A percentile compares a stretch with the other conserved stretches of the same genome.
phyloP scores from a whole-genome alignment of 2,329 filamentous ascomycete genomes.

The Clonostachys rhizophaga region DNA sequence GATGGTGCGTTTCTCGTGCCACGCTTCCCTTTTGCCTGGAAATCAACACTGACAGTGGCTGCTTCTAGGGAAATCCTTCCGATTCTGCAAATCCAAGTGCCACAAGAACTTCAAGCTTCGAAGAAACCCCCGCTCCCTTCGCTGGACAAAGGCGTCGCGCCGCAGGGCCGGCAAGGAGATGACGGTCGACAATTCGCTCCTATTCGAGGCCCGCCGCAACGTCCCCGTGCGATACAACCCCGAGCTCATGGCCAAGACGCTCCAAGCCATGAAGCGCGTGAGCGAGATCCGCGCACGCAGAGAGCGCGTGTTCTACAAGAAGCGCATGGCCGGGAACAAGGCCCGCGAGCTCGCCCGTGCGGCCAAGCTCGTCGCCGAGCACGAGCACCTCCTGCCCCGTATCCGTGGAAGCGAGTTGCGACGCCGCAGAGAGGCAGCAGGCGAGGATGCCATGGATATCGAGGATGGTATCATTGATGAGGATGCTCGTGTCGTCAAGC shows the following conservation, averaged over 20 bases:
- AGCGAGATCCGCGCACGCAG: slow-evolving; percentile 77
- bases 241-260: slow-evolving; percentile 79
- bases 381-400: slow-evolving; percentile 84
- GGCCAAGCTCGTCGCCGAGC: slow-evolving; percentile 83
- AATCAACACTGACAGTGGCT: neutral
- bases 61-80: slow-evolving; percentile 32
- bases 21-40: slow-evolving; percentile 5
- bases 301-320: slow-evolving; percentile 91
- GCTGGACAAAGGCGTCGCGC: slow-evolving; percentile 94
- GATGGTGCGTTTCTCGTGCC: slow-evolving; percentile 22
- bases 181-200: slow-evolving; percentile 90
- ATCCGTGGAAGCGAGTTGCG: slow-evolving; percentile 60
- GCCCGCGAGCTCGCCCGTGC: slow-evolving; percentile 75
- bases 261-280: slow-evolving; percentile 89
- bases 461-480: slow-evolving; percentile 16
- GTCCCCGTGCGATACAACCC: slow-evolving; percentile 94
- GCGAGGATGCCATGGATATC: slow-evolving; percentile 39
- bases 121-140: slow-evolving; percentile 93
- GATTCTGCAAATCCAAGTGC: slow-evolving; percentile 58
- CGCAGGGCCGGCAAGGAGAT: slow-evolving; percentile 75
- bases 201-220: slow-evolving; percentile 90
- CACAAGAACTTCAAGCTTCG: slow-evolving; percentile 44
- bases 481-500: slow-evolving; percentile 8
- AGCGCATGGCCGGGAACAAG: slow-evolving; percentile 87
- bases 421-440: slow-evolving; percentile 49